Conservation (phyloP, 768 basidiomycete species). For the Cubamyces sp. region DNA sequence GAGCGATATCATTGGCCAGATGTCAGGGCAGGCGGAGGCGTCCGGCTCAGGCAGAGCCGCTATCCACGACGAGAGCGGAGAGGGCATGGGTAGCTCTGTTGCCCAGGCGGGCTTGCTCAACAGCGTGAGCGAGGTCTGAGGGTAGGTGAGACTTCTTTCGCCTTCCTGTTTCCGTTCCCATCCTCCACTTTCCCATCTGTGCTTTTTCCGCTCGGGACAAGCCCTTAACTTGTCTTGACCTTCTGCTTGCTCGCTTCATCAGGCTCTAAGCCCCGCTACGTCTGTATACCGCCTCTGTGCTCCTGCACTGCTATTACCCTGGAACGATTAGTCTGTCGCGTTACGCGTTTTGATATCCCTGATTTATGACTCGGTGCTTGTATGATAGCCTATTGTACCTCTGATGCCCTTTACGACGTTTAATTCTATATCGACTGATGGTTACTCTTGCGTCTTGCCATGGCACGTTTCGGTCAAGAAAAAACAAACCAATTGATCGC, state of each 20-base stretch:
- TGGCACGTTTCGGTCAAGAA: no score
- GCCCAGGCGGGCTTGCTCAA: slow-evolving; percentile 57
- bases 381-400: background rate
- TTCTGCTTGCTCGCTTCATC: no score
- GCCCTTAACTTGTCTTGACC: no score
- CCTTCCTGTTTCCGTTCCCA: background rate
- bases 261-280: no score
- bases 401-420: background rate
- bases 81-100: slow-evolving; percentile 43
- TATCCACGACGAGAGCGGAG: slow-evolving; percentile 41
- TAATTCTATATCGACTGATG: no score
- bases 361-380: background rate
- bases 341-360: background rate
- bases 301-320: background rate
- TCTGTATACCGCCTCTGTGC: background rate
- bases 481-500: no score
- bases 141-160: background rate
- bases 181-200: background rate
- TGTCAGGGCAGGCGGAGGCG: slow-evolving; percentile 35
- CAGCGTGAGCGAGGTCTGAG: slow-evolving; percentile 46
- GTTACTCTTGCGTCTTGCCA: no score
- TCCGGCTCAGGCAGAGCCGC: slow-evolving; percentile 27
- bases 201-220: background rate
- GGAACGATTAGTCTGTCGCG: background rate
- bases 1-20: slow-evolving; percentile 64